Evolutionary conservation across 495 filamentous ascomycete genomes (phyloP), one percentile per base, ranked within the genome.

Genomic region (Penicillium angulare): DNA sequence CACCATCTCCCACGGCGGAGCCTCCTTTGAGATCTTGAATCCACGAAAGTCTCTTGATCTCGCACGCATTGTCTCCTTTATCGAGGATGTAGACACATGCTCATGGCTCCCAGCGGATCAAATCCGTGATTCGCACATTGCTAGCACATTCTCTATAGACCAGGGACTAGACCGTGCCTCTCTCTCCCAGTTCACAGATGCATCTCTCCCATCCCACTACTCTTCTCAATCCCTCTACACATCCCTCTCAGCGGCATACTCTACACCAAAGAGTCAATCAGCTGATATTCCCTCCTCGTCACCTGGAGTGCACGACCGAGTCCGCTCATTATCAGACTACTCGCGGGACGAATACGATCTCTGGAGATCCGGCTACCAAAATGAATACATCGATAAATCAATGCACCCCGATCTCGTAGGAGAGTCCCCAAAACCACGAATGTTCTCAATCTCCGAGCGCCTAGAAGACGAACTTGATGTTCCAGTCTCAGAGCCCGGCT

Each of bases 21-120:
- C 72, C n/a, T 65, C 63, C 18, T 77, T 77, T 42, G 72, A 77
- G 36, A 77, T 77, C 24, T 38, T 77, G 15, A 77, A 77, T 26
- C 74, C 74, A 20, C 69, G 68, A 43, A 67, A 68, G 44, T 76
- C 73, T 7, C 53, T 74, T 12, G 62, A 70, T 47, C 51, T 71
- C 10, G 59, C 69, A 3, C 64, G 69, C 10, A 73, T 76, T 29
- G 69, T 73, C 22, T 74, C 73, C 3, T 74, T 64, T 43, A 69
- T 74, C 20, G 72, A 75, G 43, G 72, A 75, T 39, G 62, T 68
- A 15, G 69, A 73, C 46, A 44, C 21, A 15, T 64, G 60, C 40
- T 66, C 66, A 1, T 3, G 53, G 5, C 12, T 59, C 17, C 63
- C 67, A 0, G 21, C 33, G 1, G 60, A 63, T 17, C 54, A 63